Evolutionary conservation across 1,284 basidiomycete genomes (phyloP), one percentile per base, ranked within the genome.

Genomic region (Ceratobasidium papillatum): DNA sequence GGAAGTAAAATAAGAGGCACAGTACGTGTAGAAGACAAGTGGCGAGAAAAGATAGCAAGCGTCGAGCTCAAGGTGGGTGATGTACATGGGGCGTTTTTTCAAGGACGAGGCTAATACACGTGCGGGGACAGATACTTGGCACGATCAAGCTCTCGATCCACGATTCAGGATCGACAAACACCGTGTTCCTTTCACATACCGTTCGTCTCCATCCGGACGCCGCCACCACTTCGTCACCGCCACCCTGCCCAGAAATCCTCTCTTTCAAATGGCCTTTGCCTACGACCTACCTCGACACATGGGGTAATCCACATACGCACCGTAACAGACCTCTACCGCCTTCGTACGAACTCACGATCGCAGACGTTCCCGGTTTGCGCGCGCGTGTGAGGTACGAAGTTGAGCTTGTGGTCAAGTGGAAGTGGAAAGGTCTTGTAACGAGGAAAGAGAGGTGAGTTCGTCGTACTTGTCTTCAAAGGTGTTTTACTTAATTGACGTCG

Each of bases 381-480:
- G 76, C 75, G n/a, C 51, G 59, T 17, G 75, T 77, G n/a, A 66
- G 64, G 47, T 77, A 77, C 47, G 49, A 49, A 43, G 76, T 76
- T 30, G 74, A 68, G 17, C 43, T 75, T 34, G 56, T 32, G 12
- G 58, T 76, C 22, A 68, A 59, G 51, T 64, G 76, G 61, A 76
- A 77, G 49, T 76, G 75, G 76, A 77, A 73, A 51, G 73, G 68
- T 8, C 38, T 71, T 36, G 56, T 71, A 27, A 41, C 52, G 56
- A 58, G 64, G 32, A 76, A 62, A 64, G 52, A 75, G 52, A 54
- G 62, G 76, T 77, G 30, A 32, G 62, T 25, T n/a, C 1, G 32
- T 7, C 3, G 1, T 19, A 34, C 9, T n/a, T 19, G 34, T 30
- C 69, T 27, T 47, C 14, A 36, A 52, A 51, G n/a, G n/a, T 1